These are phyloP conservation scores for Balansia obtecta DNA, from an alignment of 2,329 filamentous ascomycete genomes.

Conservation along the genomic window DNA sequence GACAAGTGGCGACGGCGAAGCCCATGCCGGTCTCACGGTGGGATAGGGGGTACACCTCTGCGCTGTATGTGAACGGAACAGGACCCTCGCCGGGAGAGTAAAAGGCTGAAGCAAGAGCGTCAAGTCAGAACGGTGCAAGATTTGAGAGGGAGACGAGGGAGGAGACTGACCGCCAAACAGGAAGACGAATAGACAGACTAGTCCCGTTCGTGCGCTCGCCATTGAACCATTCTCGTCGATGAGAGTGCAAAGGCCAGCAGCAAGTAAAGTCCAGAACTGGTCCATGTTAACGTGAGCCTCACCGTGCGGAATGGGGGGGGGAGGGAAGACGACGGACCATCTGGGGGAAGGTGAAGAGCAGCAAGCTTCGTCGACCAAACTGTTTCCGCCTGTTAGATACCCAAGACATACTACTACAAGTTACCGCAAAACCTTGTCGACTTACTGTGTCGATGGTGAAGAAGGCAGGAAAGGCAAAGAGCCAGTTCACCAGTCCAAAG, in stretches of 20 bases:
- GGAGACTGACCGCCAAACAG: slow-evolving; percentile 37
- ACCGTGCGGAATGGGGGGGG: background rate
- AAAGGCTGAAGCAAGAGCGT: slow-evolving; percentile 26
- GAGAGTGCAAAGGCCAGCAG: slow-evolving; percentile 26
- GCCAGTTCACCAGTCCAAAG: slow-evolving; percentile 45
- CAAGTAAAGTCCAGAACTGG: slow-evolving; percentile 38
- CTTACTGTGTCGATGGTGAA: slow-evolving; percentile 50
- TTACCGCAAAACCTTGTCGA: background rate
- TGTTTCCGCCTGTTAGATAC: slow-evolving; percentile 8
- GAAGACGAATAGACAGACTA: slow-evolving; percentile 51
- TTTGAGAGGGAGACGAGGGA: background rate
- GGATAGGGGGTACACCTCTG: slow-evolving; percentile 52
- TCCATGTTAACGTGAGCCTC: background rate
- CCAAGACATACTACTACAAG: too few relatives aligned
- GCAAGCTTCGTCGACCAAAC: slow-evolving; percentile 47
- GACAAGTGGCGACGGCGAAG: slow-evolving; percentile 48
- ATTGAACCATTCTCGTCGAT: slow-evolving; percentile 17
- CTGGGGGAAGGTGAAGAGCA: slow-evolving; percentile 54
- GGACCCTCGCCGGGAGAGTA: slow-evolving; percentile 54
- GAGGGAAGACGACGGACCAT: slow-evolving; percentile 33
- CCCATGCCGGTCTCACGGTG: slow-evolving; percentile 54
- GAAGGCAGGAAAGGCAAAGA: slow-evolving; percentile 54
- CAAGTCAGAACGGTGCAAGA: background rate
- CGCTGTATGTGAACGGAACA: slow-evolving; percentile 49
- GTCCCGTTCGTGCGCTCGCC: slow-evolving; percentile 31